Evolutionary conservation across 768 basidiomycete genomes (phyloP).

Genomic region (Kwoniella newhampshirensis): DNA sequence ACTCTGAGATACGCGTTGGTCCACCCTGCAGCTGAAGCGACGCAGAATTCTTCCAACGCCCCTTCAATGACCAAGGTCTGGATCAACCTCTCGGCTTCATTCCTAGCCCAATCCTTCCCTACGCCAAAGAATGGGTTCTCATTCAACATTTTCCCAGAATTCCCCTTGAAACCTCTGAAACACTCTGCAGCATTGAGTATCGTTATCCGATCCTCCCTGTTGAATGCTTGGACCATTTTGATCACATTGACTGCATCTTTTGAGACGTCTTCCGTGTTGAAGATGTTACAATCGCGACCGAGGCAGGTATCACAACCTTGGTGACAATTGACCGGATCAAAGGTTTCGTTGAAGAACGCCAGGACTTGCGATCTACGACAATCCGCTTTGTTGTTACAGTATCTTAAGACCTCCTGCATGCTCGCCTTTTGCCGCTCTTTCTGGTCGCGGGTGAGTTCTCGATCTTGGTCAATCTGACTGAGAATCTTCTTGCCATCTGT

Average conservation of each 20-base stretch:
- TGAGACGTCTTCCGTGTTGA: conserved; percentile 63
- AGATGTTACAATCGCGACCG: conserved; percentile 56
- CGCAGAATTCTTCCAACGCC: conserved; percentile 59
- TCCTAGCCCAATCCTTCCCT: conserved; percentile 58
- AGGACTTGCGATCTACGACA: conserved; percentile 88
- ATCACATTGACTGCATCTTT: conserved; percentile 62
- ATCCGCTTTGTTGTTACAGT: conserved; percentile 74
- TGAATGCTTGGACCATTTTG: conserved; percentile 60
- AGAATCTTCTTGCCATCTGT: conserved; percentile 62
- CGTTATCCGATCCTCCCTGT: conserved; percentile 62
- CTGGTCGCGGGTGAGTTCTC: conserved; percentile 60
- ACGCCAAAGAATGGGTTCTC: conserved; percentile 59
- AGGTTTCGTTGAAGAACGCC: conserved; percentile 80
- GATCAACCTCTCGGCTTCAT: conserved; percentile 67
- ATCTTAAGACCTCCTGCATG: conserved; percentile 70
- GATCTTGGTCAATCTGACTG: conserved; percentile 63
- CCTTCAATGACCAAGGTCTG: conserved; percentile 61
- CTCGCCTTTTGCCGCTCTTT: conserved; percentile 68
- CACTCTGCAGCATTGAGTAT: conserved; percentile 63
- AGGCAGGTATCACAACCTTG: conserved; percentile 81
- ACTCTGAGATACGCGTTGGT: conserved; percentile 54
- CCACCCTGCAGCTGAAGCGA: conserved; percentile 55
- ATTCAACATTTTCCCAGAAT: conserved; percentile 60
- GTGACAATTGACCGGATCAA: conserved; percentile 66
- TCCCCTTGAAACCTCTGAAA: conserved; percentile 64